Percentiles rank a stretch among this genome's conserved stretches.
These are phyloP conservation scores for Russula sp. DNA, from an alignment of 768 basidiomycete species.

Conservation along the genomic window DNA sequence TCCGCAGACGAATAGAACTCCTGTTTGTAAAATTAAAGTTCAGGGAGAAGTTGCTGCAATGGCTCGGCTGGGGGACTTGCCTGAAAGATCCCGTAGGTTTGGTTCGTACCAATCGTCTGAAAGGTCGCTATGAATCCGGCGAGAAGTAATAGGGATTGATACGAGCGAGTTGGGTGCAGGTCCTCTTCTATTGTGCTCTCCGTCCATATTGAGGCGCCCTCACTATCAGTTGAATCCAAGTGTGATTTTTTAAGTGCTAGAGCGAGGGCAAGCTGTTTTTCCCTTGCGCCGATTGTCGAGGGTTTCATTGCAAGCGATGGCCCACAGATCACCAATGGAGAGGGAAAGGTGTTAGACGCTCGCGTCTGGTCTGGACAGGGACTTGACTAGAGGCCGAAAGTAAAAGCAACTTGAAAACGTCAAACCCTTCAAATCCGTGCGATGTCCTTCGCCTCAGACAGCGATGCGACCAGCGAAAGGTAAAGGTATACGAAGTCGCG, in stretches of 20 bases:
- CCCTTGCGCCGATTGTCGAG: not conserved
- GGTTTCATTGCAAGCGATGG: not conserved
- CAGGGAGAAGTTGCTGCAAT: not conserved
- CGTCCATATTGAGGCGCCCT: not conserved
- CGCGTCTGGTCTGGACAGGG: not conserved
- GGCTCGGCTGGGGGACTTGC: constrained; percentile 18
- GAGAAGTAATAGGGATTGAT: constrained; percentile 35
- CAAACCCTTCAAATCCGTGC: not conserved
- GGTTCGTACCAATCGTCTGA: constrained; percentile 41
- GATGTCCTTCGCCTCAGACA: not conserved
- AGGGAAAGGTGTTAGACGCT: not conserved
- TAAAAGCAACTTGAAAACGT: too few species aligned
- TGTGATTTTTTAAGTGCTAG: not conserved
- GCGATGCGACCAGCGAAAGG: not conserved
- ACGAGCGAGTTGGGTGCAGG: constrained; percentile 30
- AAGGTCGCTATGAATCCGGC: constrained; percentile 42
- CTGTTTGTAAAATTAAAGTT: constrained; percentile 24
- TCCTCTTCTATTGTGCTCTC: constrained; percentile 1
- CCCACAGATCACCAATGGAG: not conserved
- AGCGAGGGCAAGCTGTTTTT: not conserved
- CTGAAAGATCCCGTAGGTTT: constrained; percentile 41
- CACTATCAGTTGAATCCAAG: not conserved
- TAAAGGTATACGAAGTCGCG: not conserved
- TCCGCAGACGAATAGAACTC: constrained; percentile 39
- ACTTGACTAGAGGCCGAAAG: not conserved